Evolutionary conservation across 2,329 filamentous ascomycete species (phyloP).

Genomic region (Phaeosphaeria sp.): DNA sequence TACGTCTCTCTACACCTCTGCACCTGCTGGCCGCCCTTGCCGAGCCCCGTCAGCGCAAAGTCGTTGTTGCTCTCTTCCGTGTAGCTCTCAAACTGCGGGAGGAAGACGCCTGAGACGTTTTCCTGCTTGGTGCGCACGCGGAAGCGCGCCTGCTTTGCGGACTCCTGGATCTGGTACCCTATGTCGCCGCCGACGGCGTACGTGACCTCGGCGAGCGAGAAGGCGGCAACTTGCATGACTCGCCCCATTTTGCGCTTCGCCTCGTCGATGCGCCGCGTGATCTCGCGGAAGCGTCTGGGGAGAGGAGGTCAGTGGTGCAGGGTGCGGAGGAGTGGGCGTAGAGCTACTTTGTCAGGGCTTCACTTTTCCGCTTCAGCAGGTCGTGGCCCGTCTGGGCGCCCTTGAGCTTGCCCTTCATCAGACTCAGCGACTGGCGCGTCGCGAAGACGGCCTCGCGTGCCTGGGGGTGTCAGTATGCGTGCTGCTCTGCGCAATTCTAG

Average conservation of each 20-base stretch:
- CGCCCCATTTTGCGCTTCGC: conserved; percentile 99
- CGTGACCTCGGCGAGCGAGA: conserved; percentile 95
- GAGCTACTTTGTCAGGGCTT: conserved; percentile 89
- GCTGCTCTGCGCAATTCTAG: conserved; percentile 18
- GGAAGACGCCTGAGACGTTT: conserved; percentile 95
- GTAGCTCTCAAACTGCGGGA: conserved; percentile 93
- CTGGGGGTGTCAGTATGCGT: conserved; percentile 57
- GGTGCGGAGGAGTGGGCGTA: not conserved
- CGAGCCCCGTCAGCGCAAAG: conserved; percentile 92
- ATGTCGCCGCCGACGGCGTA: conserved; percentile 95
- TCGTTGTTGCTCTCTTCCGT: conserved; percentile 89
- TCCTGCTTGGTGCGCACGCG: conserved; percentile 94
- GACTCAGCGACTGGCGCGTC: conserved; percentile 92
- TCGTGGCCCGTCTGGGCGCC: conserved; percentile 80
- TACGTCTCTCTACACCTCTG: conserved; percentile 96
- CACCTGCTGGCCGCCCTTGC: conserved; percentile 96
- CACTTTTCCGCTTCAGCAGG: conserved; percentile 95
- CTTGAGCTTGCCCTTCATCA: conserved; percentile 99
- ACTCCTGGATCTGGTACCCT: conserved; percentile 96
- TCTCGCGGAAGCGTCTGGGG: conserved; percentile 88
- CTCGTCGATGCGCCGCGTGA: conserved; percentile 95
- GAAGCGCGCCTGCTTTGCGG: conserved; percentile 90
- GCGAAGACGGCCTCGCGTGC: conserved; percentile 96
- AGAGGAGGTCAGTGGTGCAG: conserved; percentile 20
- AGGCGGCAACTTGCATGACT: conserved; percentile 98